Evolutionary conservation across 2,329 filamentous ascomycete species (phyloP), one percentile per base, ranked within the genome.

Genomic region (Drechmeria coniospora): DNA sequence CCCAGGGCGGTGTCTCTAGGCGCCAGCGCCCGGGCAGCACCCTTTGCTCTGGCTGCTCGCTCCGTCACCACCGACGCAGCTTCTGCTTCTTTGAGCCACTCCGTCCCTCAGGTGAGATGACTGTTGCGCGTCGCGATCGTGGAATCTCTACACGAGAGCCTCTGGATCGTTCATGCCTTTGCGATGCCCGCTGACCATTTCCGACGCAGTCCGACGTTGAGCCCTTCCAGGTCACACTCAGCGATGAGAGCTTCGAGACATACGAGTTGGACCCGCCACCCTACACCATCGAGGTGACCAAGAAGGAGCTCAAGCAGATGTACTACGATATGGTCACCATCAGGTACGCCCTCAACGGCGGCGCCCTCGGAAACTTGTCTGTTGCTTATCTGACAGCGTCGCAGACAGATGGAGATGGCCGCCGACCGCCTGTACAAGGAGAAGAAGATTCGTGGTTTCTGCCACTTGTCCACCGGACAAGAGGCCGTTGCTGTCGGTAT

Each of bases 381-480:
- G 9, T 7, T 12, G n/a, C 24, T 29, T 31, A 38, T 30, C 49
- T 51, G 36, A 54, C 45, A 47, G 46, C 43, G 39, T 28, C 42
- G 36, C 45, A 93, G 86, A 63, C 90, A 92, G 58, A 93, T 98
- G 90, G 90, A 98, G 64, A 93, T 98, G 87, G 86, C 87, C 42
- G 84, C 90, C 63, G 90, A 98, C 56, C 75, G 87, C 54, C 68
- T 98, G 50, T 98, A 98, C 81, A 98, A 98, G 70, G 90, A 95
- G 69, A 98, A 98, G 79, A 95, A 98, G 73, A 95, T 98, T 48
- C 81, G 90, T 48, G 90, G 90, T 64, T 98, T 98, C 79, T 98
- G 90, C 66, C 90, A 98, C 65, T 63, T 98, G 59, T 95, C 90
- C 33, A 92, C 80, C 34, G 90, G 90, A 38, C 90, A 98, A 63